phyloP scores from a whole-genome alignment of 768 basidiomycete genomes.

The Lyophyllum shimeji region DNA sequence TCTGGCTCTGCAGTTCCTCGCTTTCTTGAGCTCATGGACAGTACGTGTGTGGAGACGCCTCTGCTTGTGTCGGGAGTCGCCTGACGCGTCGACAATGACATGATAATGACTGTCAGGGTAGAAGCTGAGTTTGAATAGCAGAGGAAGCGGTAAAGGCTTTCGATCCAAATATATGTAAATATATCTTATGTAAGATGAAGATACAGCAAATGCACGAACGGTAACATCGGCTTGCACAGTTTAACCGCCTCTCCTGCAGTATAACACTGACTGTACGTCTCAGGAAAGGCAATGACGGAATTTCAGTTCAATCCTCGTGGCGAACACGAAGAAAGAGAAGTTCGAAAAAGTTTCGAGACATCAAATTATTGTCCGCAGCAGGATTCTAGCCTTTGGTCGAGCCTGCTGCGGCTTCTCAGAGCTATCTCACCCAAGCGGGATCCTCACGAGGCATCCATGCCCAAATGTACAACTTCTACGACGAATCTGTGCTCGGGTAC shows the following conservation, averaged over 20 bases:
- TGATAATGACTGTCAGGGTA: neutral
- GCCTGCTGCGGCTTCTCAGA: slow-evolving; percentile 3
- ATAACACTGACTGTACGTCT: too few relatives aligned
- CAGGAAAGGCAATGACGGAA: too few relatives aligned
- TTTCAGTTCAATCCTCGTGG: too few relatives aligned
- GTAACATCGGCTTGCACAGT: too few relatives aligned
- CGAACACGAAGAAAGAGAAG: too few relatives aligned
- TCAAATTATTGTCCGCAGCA: too few relatives aligned
- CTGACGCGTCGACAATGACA: slow-evolving; percentile 36
- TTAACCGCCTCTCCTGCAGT: too few relatives aligned
- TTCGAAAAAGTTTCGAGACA: too few relatives aligned
- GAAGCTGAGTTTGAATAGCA: slow-evolving; percentile 5
- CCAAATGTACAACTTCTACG: neutral
- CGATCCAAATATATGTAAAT: neutral
- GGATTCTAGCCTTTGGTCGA: neutral
- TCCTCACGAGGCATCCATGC: neutral
- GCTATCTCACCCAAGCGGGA: too few relatives aligned
- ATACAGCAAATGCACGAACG: too few relatives aligned
- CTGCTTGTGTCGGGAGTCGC: slow-evolving; percentile 31
- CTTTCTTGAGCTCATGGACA: slow-evolving; percentile 31
- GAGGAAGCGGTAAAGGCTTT: neutral
- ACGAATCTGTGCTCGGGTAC: neutral
- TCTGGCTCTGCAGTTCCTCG: slow-evolving; percentile 28
- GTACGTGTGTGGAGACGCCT: slow-evolving; percentile 19
- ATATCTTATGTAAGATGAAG: neutral